Evolutionary conservation across 306 rosid species (phyloP), one percentile per base, ranked within the genome.

Genomic region (Trichosanthes cucumerina): DNA sequence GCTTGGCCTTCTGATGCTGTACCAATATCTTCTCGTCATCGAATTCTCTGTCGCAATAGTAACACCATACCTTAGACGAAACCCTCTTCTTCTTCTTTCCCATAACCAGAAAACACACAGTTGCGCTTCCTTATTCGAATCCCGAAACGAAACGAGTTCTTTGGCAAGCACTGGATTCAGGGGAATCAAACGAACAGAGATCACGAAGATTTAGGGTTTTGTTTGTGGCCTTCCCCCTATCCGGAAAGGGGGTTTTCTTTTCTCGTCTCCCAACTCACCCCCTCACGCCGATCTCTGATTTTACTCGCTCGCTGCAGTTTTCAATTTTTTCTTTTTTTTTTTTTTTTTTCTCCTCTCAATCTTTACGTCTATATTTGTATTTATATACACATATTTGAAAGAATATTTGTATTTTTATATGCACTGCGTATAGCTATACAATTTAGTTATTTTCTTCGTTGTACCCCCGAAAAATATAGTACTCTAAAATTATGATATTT

Each of bases 1-100:
- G 99, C 85, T 96, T 96, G 4, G 99, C 99, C 60, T 96, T 96
- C 93, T 96, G 99, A 74, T 96, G 99, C 90, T 96, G 99, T 59
- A 96, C 99, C 81, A 96, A 73, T 36, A 96, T 96, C 93, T 96
- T 96, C 84, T 96, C 99, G 79, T 96, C 99, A 8, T 96, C 99
- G 80, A 96, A 96, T 81, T 96, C 99, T 5, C 99, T 88, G 78
- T 96, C 99, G 85, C 99, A 96, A 84, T 96, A 96, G 78, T 96
- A 96, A 24, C 99, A 96, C 99, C 99, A 96, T 0, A 96, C 97
- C 89, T 92, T 96, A 7, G 99, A 96, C 2, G 97, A 82, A 54
- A 88, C 96, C 44, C 97, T 90, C 93, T 96, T 96, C 93, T 96
- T 96, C 92, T 92, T 96, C 91, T 90, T 96, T 76, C 99, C 99